Evolutionary conservation across 805 yeast species (phyloP).

Genomic region (Wickerhamiella domercqiae): DNA sequence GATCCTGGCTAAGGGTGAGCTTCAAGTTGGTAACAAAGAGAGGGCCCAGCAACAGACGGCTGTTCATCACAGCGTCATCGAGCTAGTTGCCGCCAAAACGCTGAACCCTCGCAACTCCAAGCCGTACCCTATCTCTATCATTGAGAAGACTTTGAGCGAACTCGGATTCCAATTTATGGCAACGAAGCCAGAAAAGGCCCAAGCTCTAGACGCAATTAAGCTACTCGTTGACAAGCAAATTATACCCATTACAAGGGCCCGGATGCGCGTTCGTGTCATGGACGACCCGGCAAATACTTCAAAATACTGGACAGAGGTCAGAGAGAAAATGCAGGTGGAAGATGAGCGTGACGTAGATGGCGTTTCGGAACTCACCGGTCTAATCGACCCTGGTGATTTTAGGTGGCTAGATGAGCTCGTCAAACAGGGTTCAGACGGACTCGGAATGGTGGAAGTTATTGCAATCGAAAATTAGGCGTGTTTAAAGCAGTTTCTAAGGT

Average conservation of each 20-base stretch:
- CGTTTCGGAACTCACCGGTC: constrained; percentile 45
- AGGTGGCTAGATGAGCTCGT: constrained; percentile 52
- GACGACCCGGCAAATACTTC: constrained; percentile 36
- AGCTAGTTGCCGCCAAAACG: constrained; percentile 74
- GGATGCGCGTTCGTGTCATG: constrained; percentile 62
- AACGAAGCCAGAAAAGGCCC: constrained; percentile 54
- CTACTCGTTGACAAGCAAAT: constrained; percentile 60
- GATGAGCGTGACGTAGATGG: constrained; percentile 26
- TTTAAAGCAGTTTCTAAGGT: background rate
- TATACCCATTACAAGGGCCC: constrained; percentile 87
- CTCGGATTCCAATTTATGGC: constrained; percentile 66
- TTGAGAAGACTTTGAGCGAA: constrained; percentile 60
- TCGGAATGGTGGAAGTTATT: constrained; percentile 63
- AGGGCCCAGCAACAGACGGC: constrained; percentile 60
- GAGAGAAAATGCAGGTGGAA: constrained; percentile 30
- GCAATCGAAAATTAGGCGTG: constrained; percentile 23
- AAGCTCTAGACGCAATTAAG: constrained; percentile 84
- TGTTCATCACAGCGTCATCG: constrained; percentile 66
- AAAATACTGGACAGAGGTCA: constrained; percentile 29
- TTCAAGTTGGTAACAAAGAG: constrained; percentile 88
- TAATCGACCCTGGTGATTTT: constrained; percentile 77
- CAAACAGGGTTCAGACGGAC: constrained; percentile 36
- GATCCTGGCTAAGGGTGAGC: constrained; percentile 80
- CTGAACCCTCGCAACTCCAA: constrained; percentile 70
- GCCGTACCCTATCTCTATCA: constrained; percentile 89